These are phyloP conservation scores for Rhytidiadelphus loreus DNA, from an alignment of 225 moss, liverwort and hornwort genomes.

Conservation along the genomic window DNA sequence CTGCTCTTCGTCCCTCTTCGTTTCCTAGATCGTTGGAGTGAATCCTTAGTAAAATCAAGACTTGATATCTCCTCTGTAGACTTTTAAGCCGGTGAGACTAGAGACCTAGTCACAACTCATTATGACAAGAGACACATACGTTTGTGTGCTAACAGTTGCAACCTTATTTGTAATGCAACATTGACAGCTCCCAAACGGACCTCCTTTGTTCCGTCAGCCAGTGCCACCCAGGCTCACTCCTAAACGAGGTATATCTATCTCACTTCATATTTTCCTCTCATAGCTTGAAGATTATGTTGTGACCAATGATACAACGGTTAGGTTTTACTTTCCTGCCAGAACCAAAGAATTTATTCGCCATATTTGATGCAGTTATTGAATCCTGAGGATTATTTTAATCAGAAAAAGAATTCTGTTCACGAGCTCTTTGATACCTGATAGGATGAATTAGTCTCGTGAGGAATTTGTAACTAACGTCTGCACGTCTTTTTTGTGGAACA, in stretches of 20 bases:
- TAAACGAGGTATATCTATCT: conserved; percentile 55
- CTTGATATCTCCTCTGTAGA: not conserved
- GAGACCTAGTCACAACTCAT: not conserved
- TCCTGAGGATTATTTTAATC: not conserved
- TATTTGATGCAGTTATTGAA: not conserved
- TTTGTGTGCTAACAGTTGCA: not conserved
- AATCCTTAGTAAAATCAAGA: not conserved
- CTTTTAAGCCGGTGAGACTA: not conserved
- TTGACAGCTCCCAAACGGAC: conserved; percentile 66
- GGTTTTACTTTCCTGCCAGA: not conserved
- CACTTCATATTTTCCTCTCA: not conserved
- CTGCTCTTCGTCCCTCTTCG: not conserved
- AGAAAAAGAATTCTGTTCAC: not conserved
- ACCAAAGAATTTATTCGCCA: not conserved
- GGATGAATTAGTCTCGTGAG: not conserved
- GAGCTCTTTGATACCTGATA: not conserved
- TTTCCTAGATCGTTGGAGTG: not conserved
- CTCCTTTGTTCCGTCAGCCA: conserved; percentile 70
- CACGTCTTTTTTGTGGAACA: conserved; percentile 1
- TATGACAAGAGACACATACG: not conserved
- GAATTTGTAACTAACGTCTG: not conserved
- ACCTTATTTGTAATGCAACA: conserved; percentile 10
- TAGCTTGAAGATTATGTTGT: not conserved
- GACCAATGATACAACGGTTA: not conserved
- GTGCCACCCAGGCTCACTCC: conserved; percentile 62